Evolutionary conservation across 1,284 basidiomycete species (phyloP), one percentile per base, ranked within the genome.

Genomic region (Anthracocystis walkeri): DNA sequence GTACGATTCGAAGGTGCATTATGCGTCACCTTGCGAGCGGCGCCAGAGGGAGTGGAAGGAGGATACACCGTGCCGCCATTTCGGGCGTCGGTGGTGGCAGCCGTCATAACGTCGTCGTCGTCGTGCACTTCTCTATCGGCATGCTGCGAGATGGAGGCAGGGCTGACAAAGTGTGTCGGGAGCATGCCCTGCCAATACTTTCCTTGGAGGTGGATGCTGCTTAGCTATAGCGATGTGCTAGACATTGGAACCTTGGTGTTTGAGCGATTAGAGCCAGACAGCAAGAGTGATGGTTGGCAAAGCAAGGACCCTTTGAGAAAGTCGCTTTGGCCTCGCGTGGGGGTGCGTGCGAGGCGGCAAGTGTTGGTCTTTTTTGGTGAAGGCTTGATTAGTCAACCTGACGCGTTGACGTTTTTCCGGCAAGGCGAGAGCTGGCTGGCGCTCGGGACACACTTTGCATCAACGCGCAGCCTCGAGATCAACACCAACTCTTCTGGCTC

Each of bases 141-240:
- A 58, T 65, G 55, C 58, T 65, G 62, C 51, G 63, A 31, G 33
- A 48, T 41, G 35, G 55, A 46, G 58, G 52, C 59, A 51, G 56
- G 58, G 35, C 63, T 58, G 53, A 61, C 59, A 63, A 75, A 69
- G 48, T 75, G 63, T 27, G 63, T 75, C 21, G 72, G 72, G 38
- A 75, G 72, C 72, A 75, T 75, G 48, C 62, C 70, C 58, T 60
- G 35, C 51, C 52, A 29, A 2, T 50, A 29, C n/a, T 53, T 35
- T n/a, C 40, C 16, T 52, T 49, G 11, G 14, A 14, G 35, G 35
- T 29, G 27, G 10, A 29, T 8, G 46, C 25, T 29, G 46, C 29
- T 20, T 21, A 51, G 50, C 50, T 38, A 23, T 14, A 53, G 51
- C 38, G 38, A 53, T 41, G 25, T 38, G 50, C 35, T 20, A 52